Evolutionary conservation across 2,329 filamentous ascomycete genomes (phyloP), one percentile per base, ranked within the genome.

Genomic region (Biscogniauxia marginata): DNA sequence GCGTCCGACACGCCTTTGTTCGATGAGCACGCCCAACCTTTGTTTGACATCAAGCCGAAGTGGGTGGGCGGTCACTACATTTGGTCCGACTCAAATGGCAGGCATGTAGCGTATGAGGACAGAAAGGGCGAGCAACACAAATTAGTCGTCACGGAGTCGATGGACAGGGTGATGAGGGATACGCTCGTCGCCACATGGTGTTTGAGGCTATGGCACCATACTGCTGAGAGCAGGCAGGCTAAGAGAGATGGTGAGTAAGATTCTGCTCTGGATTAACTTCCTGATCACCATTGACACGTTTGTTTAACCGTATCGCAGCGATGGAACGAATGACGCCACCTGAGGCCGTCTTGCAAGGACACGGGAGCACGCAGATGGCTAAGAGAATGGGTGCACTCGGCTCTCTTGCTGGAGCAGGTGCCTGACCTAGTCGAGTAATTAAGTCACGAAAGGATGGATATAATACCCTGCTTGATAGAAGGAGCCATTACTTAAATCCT

Each of bases 181-280:
- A 49, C 56, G 2, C 49, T 59, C 8, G 56, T 47, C 3, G 59
- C 54, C 11, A 46, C 50, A 3, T 61, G 56, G 59, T 61, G 59
- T 25, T 51, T 59, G 25, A 61, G 50, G 47, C 23, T 61, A 46
- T 61, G 59, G 56, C 52, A 61, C 21, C 56, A 61, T 43, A 59
- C 54, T 20, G 54, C 59, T 18, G 56, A 61, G 50, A 61, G 59
- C 22, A 57, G 34, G 11, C 39, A 24, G 20, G 53, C 56, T 4
- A 53, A 55, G 47, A 54, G 45, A 30, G 51, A 61, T 19, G 43
- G 56, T 59, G 16, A 55, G 22, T 52, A 30, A 18, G 30, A 4
- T 8, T 34, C 22, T 18, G 4, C 20, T 11, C 2, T 7, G 9
- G 13, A 1, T 5, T 7, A 7, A 44, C 1, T 24, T 20, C 11